Base-by-base conservation (phyloP, 768 basidiomycete genomes). In the Mycena albidolilacea region DNA sequence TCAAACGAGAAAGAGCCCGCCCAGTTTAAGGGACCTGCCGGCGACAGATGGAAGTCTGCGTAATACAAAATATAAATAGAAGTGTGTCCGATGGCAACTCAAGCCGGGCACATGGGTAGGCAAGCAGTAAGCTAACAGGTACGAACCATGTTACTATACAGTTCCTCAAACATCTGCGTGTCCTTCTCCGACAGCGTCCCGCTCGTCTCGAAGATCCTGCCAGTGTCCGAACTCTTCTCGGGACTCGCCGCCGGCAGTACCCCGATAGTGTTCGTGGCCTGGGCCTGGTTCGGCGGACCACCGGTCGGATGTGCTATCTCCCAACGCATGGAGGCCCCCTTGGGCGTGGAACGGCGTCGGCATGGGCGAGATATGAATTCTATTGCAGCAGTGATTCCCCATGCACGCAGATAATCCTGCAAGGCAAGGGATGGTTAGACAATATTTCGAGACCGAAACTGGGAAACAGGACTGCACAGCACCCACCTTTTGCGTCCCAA, bases 401-500 rank as follows among this genome's bases (percentile, higher is more conserved):
- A 58, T 37, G 57, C 57, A 21, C 35, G 57, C 38, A 58, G 37
- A 58, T 38, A 58, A 10, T 58, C 57, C 57, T 58, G 57, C 37
- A 39, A 11, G 55, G 30, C 4, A 37, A 7, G 21, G 30, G 30
- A 30, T 30, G 30, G 30, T 30, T 30, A 30, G 30, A 30, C 30
- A 3, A 30, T 30, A 30, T 30, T 15, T 38, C 10, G 38, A n/a
- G 37, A 58, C 19, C 15, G 15, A 7, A 11, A 4, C 7, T n/a
- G 3, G 14, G n/a, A 3, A 62, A 21, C 5, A 19, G 21, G 3
- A 62, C 5, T 62, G 43, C 17, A n/a, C n/a, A 30, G 30, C 30
- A n/a, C 55, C 37, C 54, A 67, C 66, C 14, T n/a, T 0, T 35
- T 70, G 69, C 17, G 69, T 55, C 11, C 69, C 69, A 38, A 70